Base-by-base conservation (phyloP, 805 yeast species). In the Candida orba region DNA sequence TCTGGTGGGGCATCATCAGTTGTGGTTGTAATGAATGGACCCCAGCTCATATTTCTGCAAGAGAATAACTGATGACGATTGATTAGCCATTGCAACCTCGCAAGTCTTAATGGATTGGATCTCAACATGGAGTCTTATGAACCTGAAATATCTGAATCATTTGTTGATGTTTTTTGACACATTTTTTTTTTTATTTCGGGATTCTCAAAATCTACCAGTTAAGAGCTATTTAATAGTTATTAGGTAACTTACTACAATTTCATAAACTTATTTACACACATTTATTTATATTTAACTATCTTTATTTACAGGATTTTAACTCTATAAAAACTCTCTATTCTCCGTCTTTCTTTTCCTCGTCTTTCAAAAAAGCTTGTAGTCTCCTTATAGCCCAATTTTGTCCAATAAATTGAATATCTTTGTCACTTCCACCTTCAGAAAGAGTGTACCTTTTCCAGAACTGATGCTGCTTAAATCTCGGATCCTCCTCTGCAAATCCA, bases 381-480 rank as follows among this genome's bases (percentile, higher is more conserved):
- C 88, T 71, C 58, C 75, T 77, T 33, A 84, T 75, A 2, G 95
- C 95, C 93, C 95, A 85, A 58, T 86, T 86, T 56, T 79, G 66
- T 2, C 95, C 95, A 24, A 84, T 72, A 52, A 86, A 84, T 52
- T 78, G 64, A 20, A 86, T 75, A 43, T 78, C 84, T 0, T 83
- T 83, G 47, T 79, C 88, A 45, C 80, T 73, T 23, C 55, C 64
- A 10, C 95, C 95, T 62, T 81, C 86, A 4, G 81, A 62, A 2
- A 45, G 39, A 8, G 91, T 84, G 59, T 70, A 86, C 18, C 66
- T 61, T 51, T 68, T 76, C 98, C 98, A 90, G 70, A 84, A 90
- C 18, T 62, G 62, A 2, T 87, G 89, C 27, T 72, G 69, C 41
- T 71, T 76, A 52, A 89, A 79, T 45, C 90, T 67, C 10, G 76